phyloP scores from a whole-genome alignment of 805 yeast genomes.

The Kregervanrija delftensis region DNA sequence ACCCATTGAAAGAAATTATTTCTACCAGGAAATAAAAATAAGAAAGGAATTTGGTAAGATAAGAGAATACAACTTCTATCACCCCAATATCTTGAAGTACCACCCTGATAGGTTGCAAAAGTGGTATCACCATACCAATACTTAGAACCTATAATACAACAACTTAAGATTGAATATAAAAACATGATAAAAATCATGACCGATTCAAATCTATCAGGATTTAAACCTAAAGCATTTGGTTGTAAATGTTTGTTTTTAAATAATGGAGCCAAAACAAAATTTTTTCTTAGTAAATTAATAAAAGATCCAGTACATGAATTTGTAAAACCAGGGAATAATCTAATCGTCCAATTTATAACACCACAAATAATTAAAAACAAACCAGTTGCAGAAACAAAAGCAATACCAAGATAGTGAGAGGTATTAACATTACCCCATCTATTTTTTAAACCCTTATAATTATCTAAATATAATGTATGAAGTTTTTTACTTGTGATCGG shows the following conservation, averaged over 20 bases:
- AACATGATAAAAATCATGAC: conserved; percentile 35
- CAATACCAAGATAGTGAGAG: conserved; percentile 42
- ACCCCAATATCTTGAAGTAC: conserved; percentile 31
- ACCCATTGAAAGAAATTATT: conserved; percentile 55
- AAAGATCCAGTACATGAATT: conserved; percentile 25
- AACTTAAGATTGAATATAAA: conserved; percentile 15
- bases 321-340: conserved; percentile 32
- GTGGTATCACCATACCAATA: conserved; percentile 18
- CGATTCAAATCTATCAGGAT: conserved; percentile 50
- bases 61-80: conserved; percentile 49
- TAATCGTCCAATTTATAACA: conserved; percentile 33
- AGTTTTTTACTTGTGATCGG: conserved; percentile 29
- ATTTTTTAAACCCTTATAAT: conserved; percentile 18
- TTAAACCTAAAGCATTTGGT: conserved; percentile 19
- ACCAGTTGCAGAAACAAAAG: conserved; percentile 43
- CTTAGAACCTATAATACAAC: conserved; percentile 17
- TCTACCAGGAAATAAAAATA: conserved; percentile 54
- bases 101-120: conserved; percentile 15
- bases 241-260: conserved; percentile 16
- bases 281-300: conserved; percentile 21
- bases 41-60: conserved; percentile 41
- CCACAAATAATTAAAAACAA: conserved; percentile 35
- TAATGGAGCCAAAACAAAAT: conserved; percentile 19
- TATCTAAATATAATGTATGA: conserved; percentile 17
- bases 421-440: conserved; percentile 32